phyloP scores from a whole-genome alignment of 225 moss, liverwort and hornwort genomes.

The Antitrichia curtipendula region DNA sequence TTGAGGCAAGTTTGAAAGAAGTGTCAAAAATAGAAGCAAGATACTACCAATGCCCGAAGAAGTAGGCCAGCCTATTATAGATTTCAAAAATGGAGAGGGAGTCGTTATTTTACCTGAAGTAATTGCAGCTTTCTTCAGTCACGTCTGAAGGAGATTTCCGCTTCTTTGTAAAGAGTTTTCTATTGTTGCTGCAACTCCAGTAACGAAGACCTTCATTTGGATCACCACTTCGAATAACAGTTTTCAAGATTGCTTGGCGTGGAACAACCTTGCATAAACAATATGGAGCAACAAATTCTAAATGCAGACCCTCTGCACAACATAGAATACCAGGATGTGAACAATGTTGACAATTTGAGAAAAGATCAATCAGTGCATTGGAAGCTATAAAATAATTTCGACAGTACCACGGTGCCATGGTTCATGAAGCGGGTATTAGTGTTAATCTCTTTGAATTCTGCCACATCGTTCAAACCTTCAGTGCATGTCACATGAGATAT shows the following conservation, averaged over 20 bases:
- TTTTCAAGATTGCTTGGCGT: constrained; percentile 31
- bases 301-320: constrained; percentile 18
- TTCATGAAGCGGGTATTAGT: not conserved
- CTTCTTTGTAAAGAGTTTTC: constrained; percentile 37
- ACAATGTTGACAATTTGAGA: not conserved
- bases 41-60: not conserved
- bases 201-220: constrained; percentile 53
- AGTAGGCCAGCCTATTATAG: not conserved
- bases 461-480: not conserved
- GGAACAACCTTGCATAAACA: constrained; percentile 36
- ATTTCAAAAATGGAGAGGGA: not conserved
- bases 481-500: not conserved
- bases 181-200: constrained; percentile 47
- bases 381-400: not conserved
- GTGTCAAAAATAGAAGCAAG: not conserved
- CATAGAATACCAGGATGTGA: not conserved
- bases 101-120: constrained; percentile 17
- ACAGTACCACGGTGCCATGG: not conserved
- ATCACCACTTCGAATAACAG: constrained; percentile 38
- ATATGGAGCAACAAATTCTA: constrained; percentile 21
- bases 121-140: constrained; percentile 47
- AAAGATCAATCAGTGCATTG: not conserved
- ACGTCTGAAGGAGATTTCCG: constrained; percentile 7
- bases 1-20: not conserved
- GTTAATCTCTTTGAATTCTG: not conserved